Percentiles rank a stretch among this genome's conserved stretches.
phyloP scores from a whole-genome alignment of 1,284 basidiomycete species.

The Fomitopsis palustris region DNA sequence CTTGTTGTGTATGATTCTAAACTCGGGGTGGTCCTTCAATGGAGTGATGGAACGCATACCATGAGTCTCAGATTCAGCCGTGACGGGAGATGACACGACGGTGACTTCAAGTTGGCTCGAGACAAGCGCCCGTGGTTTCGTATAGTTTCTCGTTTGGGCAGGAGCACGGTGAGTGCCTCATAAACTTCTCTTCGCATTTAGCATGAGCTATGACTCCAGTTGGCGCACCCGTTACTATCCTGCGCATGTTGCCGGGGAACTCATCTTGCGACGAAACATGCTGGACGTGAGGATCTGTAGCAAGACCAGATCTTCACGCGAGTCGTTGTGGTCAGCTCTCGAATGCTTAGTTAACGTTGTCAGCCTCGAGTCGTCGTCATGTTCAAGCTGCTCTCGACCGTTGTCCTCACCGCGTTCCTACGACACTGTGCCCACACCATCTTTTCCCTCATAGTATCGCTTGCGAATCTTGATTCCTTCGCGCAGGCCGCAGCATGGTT shows the following conservation, averaged over 20 bases:
- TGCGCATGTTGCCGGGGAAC: too few relatives aligned
- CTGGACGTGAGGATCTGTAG: too few relatives aligned
- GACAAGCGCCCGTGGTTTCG: neutral
- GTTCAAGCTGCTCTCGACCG: too few relatives aligned
- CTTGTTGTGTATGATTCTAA: constrained; percentile 41
- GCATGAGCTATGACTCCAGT: too few relatives aligned
- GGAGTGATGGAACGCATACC: constrained; percentile 45
- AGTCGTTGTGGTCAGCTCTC: neutral
- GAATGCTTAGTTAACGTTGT: neutral
- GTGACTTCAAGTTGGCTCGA: neutral
- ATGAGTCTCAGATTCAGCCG: constrained; percentile 3
- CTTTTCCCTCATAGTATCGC: neutral
- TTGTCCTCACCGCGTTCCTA: neutral
- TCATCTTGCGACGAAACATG: too few relatives aligned
- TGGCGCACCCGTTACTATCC: too few relatives aligned
- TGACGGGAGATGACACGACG: neutral
- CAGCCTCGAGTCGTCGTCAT: neutral
- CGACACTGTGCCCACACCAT: neutral
- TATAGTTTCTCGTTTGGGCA: neutral
- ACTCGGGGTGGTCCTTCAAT: constrained; percentile 50
- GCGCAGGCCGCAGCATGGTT: constrained; percentile 17
- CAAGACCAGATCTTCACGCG: too few relatives aligned
- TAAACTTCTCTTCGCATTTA: too few relatives aligned
- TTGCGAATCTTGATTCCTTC: neutral
- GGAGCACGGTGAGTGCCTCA: too few relatives aligned